phyloP scores from a whole-genome alignment of 208 protist genomes.

The Leishmania turanica region DNA sequence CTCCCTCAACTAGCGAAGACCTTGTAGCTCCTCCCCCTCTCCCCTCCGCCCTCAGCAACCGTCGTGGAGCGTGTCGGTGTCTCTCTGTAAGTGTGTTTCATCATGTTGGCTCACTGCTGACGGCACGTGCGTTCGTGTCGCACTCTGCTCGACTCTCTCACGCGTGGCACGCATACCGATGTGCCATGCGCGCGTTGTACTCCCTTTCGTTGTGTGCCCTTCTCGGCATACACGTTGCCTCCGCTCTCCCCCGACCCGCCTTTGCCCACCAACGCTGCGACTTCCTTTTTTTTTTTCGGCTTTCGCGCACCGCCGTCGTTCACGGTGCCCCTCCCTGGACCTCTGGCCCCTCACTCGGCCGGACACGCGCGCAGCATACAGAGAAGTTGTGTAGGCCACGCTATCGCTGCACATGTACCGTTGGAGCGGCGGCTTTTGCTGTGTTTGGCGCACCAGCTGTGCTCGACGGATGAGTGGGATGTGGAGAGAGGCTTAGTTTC shows the following conservation, averaged over 20 bases:
- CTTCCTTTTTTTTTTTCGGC: no score
- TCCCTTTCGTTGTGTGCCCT: background rate
- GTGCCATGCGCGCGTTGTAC: background rate
- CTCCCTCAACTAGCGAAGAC: slow-evolving; percentile 30
- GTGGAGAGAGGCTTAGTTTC: background rate
- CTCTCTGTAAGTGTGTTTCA: background rate
- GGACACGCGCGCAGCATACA: background rate
- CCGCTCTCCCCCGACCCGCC: background rate
- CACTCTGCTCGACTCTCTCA: background rate
- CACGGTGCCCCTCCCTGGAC: background rate
- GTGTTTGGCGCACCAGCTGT: background rate
- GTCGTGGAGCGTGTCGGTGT: background rate
- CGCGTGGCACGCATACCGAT: background rate
- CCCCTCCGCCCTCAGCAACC: background rate
- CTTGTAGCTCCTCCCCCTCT: background rate
- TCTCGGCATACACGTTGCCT: background rate
- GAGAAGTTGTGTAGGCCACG: background rate
- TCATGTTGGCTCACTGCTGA: background rate
- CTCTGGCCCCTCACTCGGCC: background rate
- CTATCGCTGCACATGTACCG: background rate
- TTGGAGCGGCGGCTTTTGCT: background rate
- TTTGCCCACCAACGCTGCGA: background rate
- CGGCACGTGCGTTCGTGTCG: background rate
- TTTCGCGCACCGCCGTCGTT: background rate
- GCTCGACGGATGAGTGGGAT: background rate